Evolutionary conservation across 495 filamentous ascomycete genomes (phyloP).

Genomic region (Aspergillus asperescens): DNA sequence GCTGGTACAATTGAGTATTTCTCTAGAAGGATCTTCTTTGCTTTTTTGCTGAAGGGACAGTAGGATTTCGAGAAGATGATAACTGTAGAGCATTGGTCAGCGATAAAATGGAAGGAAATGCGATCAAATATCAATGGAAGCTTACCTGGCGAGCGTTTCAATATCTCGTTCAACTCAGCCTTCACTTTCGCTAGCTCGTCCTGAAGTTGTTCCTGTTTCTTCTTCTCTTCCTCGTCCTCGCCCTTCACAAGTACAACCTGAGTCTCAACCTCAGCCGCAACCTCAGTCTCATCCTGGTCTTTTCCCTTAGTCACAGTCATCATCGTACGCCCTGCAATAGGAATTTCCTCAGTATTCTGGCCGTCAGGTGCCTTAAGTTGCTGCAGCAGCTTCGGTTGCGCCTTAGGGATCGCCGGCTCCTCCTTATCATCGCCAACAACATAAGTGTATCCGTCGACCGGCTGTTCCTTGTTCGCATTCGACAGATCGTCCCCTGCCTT

Average conservation of each 20-base stretch:
- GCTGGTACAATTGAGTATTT: constrained; percentile 75
- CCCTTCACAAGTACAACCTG: constrained; percentile 1
- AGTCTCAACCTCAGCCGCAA: background rate
- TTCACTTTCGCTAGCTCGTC: constrained; percentile 38
- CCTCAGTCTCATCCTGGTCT: constrained; percentile 22
- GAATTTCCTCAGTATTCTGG: constrained; percentile 40
- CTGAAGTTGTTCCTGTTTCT: constrained; percentile 8
- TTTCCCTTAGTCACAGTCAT: constrained; percentile 46
- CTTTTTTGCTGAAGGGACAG: constrained; percentile 76
- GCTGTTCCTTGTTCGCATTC: constrained; percentile 31
- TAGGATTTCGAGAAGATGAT: constrained; percentile 95
- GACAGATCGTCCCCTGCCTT: constrained; percentile 34
- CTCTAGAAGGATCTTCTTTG: constrained; percentile 76
- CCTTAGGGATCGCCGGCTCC: constrained; percentile 34
- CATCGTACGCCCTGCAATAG: constrained; percentile 64
- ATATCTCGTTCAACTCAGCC: constrained; percentile 63
- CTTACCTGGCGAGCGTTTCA: constrained; percentile 78
- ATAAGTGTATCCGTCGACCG: constrained; percentile 25
- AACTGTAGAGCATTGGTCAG: constrained; percentile 43
- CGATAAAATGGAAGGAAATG: background rate
- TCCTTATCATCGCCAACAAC: constrained; percentile 44
- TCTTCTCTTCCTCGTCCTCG: constrained; percentile 5
- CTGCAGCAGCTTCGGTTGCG: background rate
- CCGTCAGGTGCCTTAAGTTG: constrained; percentile 14
- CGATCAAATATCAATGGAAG: constrained; percentile 10